phyloP scores from a whole-genome alignment of 176 grass and related monocot species.

The Phragmites australis region DNA sequence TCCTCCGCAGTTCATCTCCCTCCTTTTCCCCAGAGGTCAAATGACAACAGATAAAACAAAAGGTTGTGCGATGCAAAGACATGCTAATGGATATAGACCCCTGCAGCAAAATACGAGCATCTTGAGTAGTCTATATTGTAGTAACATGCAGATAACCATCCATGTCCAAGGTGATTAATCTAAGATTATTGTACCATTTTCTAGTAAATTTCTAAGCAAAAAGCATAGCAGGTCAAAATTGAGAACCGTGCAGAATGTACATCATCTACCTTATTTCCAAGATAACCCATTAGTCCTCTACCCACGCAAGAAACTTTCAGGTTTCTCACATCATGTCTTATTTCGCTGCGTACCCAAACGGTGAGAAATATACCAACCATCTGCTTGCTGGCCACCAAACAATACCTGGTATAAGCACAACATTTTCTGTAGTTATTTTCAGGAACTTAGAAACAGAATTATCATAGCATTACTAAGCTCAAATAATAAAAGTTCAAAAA shows the following conservation, averaged over 20 bases:
- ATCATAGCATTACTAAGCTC: not conserved
- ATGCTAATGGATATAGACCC: constrained; percentile 99
- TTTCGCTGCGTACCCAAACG: constrained; percentile 80
- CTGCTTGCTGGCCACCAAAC: constrained; percentile 94
- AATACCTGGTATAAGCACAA: constrained; percentile 59
- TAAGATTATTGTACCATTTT: not conserved
- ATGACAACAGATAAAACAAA: constrained; percentile 93
- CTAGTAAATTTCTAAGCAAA: not conserved
- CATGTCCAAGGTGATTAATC: not conserved
- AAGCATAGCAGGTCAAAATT: not conserved
- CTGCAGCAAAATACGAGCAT: constrained; percentile 46
- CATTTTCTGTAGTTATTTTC: constrained; percentile 12
- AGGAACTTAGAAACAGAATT: constrained; percentile 17
- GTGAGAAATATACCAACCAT: constrained; percentile 99
- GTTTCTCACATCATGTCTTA: constrained; percentile 84
- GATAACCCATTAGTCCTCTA: constrained; percentile 97
- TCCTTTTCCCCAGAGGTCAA: constrained; percentile 96
- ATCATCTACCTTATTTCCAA: constrained; percentile 86
- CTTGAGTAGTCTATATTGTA: not conserved
- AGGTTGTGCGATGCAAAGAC: constrained; percentile 83
- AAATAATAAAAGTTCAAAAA: not conserved
- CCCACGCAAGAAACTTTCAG: constrained; percentile 96
- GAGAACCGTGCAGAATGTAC: not conserved
- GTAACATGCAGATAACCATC: not conserved
- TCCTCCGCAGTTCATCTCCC: constrained; percentile 85